These are phyloP conservation scores for Fusarium nygamai DNA, from an alignment of 2,329 filamentous ascomycete genomes.

Conservation along the genomic window DNA sequence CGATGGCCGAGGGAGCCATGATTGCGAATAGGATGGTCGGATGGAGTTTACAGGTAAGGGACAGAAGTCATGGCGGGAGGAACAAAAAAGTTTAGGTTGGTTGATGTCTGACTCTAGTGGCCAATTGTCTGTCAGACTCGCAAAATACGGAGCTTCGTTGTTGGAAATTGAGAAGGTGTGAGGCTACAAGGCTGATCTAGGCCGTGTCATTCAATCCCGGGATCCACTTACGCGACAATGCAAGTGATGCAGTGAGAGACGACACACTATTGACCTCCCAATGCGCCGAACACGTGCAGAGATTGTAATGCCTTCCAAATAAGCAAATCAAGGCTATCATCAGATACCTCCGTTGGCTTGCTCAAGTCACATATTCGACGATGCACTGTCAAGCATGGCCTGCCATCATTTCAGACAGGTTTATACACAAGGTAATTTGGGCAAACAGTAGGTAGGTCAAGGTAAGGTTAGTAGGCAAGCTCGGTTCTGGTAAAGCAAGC, in stretches of 20 bases:
- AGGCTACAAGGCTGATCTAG: constrained; percentile 51
- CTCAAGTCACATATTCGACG: not conserved
- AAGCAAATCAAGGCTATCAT: not conserved
- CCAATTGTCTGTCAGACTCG: constrained; percentile 43
- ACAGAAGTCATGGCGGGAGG: constrained; percentile 31
- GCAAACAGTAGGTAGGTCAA: not conserved
- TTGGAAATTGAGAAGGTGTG: constrained; percentile 39
- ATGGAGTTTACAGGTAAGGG: constrained; percentile 11
- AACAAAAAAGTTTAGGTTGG: constrained; percentile 1
- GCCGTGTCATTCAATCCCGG: constrained; percentile 29
- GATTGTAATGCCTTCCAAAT: not conserved
- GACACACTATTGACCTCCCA: not conserved
- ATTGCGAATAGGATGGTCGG: constrained; percentile 17
- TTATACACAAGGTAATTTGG: not conserved
- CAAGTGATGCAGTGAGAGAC: not conserved
- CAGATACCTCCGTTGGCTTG: not conserved
- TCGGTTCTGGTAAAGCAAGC: not conserved
- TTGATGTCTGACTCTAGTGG: constrained; percentile 25
- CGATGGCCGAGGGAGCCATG: constrained; percentile 66
- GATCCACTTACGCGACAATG: constrained; percentile 31
- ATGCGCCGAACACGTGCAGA: no score
- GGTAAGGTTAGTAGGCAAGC: not conserved
- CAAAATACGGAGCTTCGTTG: constrained; percentile 35
- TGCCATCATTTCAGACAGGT: not conserved
- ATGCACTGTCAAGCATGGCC: not conserved